A percentile compares a stretch with the other conserved stretches of the same genome.
phyloP scores from a whole-genome alignment of 2,329 filamentous ascomycete genomes.

The Fusarium penzigii region DNA sequence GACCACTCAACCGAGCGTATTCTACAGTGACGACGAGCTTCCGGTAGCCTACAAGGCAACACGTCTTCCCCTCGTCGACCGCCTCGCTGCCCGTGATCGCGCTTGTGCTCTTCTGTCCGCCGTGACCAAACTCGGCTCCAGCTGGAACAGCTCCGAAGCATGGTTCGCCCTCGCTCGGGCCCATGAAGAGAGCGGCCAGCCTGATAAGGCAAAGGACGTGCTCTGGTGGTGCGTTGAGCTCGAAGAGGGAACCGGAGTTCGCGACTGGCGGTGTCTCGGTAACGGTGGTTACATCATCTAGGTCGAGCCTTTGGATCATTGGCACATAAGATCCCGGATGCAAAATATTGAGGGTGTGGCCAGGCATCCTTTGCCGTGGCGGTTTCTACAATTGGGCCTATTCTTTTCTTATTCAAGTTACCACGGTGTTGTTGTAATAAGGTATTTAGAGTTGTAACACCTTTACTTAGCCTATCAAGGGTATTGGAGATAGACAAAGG shows the following conservation, averaged over 20 bases:
- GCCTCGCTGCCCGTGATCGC: conserved; percentile 85
- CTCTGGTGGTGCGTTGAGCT: conserved; percentile 98
- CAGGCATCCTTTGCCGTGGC: no score
- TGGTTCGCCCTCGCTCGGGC: conserved; percentile 88
- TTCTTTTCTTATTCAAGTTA: no score
- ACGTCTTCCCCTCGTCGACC: conserved; percentile 72
- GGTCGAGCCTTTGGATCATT: neutral
- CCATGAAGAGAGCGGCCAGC: conserved; percentile 83
- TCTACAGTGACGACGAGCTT: conserved; percentile 42
- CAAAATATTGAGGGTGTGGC: neutral
- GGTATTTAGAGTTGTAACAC: no score
- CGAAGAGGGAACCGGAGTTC: conserved; percentile 79
- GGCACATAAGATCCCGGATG: neutral
- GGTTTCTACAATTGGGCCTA: no score
- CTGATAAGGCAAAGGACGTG: conserved; percentile 86
- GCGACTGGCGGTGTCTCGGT: conserved; percentile 74
- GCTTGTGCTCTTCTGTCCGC: conserved; percentile 81
- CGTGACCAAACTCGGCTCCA: conserved; percentile 79
- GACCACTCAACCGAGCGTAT: conserved; percentile 10
- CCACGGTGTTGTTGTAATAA: no score
- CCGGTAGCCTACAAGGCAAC: conserved; percentile 56
- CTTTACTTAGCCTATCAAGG: no score
- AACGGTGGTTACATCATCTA: conserved; percentile 63
- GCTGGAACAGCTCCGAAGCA: conserved; percentile 91
- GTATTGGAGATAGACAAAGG: no score